phyloP scores from a whole-genome alignment of 148 eudicot genomes.

The Bassia scoparia region DNA sequence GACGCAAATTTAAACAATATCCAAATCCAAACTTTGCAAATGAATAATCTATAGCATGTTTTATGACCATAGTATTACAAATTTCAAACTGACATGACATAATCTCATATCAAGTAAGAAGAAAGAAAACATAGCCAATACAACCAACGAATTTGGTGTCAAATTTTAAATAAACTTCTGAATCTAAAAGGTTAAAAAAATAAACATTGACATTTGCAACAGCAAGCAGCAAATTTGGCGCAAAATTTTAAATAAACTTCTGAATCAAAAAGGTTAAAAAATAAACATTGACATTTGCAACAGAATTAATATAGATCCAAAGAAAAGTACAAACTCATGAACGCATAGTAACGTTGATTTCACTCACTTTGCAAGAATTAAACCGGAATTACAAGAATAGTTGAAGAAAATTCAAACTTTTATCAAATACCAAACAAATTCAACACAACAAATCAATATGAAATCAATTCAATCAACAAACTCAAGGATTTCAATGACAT shows the following conservation, averaged over 20 bases:
- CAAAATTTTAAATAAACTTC: too few relatives aligned
- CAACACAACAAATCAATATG: slow-evolving; percentile 7
- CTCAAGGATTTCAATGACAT: neutral
- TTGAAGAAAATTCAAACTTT: neutral
- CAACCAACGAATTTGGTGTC: too few relatives aligned
- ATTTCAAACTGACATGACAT: too few relatives aligned
- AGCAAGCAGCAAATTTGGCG: too few relatives aligned
- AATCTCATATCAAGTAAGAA: too few relatives aligned
- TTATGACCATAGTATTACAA: too few relatives aligned
- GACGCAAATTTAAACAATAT: too few relatives aligned
- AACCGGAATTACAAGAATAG: neutral
- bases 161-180: neutral
- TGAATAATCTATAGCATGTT: too few relatives aligned
- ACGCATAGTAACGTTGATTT: neutral
- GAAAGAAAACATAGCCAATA: too few relatives aligned
- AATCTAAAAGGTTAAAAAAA: neutral
- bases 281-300: too few relatives aligned
- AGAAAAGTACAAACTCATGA: neutral
- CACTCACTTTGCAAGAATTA: neutral
- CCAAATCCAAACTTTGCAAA: too few relatives aligned
- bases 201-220: neutral
- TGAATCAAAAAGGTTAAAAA: too few relatives aligned
- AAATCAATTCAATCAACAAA: neutral
- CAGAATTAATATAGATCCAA: neutral
- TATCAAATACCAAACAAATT: neutral